Conservation (phyloP, 306 rosid species). For the Delonix regia region DNA sequence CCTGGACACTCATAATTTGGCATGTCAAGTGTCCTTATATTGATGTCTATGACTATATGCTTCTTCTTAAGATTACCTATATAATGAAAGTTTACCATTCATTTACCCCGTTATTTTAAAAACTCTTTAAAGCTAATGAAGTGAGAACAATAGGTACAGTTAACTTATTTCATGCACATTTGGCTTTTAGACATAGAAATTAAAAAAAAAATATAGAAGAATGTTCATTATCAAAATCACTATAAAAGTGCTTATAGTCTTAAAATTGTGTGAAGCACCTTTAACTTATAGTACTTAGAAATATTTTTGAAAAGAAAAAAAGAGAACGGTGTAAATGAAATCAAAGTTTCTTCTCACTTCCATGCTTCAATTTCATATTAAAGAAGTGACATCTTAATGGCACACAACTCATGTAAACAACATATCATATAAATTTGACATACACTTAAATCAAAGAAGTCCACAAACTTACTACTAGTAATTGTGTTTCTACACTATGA, state of each 20-base stretch:
- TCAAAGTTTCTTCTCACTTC: no score
- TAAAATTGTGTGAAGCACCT: no score
- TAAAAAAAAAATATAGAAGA: background rate
- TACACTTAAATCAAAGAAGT: constrained; percentile 18
- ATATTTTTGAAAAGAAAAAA: no score
- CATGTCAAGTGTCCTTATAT: background rate
- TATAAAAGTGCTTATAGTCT: no score
- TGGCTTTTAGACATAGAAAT: background rate
- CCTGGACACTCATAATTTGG: background rate
- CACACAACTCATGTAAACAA: background rate
- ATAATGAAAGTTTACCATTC: constrained; percentile 1
- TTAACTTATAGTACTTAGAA: no score
- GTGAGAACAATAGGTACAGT: no score
- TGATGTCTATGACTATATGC: background rate
- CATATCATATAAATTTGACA: background rate
- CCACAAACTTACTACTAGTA: constrained; percentile 19
- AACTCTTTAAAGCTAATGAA: background rate
- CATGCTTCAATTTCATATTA: no score
- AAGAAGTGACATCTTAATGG: no score
- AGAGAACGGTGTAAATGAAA: no score
- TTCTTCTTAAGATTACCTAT: background rate
- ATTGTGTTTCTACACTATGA: constrained; percentile 52
- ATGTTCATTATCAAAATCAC: no score
- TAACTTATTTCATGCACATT: background rate
- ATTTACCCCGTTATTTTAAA: background rate